A percentile compares a stretch with the other conserved stretches of the same genome.
phyloP scores from a whole-genome alignment of 805 yeast genomes.

The Sporopachydermia lactativora region DNA sequence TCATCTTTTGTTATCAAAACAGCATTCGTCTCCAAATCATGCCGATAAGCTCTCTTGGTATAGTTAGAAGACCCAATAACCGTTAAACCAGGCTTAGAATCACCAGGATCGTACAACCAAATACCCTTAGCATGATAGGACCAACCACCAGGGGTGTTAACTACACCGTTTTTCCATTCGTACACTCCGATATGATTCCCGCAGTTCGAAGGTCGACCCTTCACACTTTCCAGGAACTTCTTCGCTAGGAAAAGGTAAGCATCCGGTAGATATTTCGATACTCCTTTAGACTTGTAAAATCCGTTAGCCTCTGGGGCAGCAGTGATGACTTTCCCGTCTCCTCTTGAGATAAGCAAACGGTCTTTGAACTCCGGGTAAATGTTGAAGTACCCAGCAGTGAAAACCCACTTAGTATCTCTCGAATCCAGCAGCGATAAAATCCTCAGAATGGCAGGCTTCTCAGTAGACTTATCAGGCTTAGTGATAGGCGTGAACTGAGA shows the following conservation, averaged over 20 bases:
- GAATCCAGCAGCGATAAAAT: conserved; percentile 44
- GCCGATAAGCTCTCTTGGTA: conserved; percentile 75
- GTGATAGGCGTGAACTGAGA: conserved; percentile 84
- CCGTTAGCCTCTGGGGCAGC: conserved; percentile 94
- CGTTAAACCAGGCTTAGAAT: conserved; percentile 51
- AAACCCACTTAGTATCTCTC: conserved; percentile 53
- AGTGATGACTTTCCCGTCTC: conserved; percentile 62
- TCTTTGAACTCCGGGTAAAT: conserved; percentile 62
- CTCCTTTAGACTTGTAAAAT: conserved; percentile 72
- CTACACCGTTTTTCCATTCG: conserved; percentile 85
- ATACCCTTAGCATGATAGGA: conserved; percentile 96
- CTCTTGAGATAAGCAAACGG: conserved; percentile 40
- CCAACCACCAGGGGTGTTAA: conserved; percentile 80
- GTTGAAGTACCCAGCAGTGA: conserved; percentile 95
- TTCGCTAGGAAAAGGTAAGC: conserved; percentile 73
- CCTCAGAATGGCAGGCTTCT: conserved; percentile 53
- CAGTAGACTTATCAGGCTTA: conserved; percentile 60
- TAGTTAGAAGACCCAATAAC: conserved; percentile 89
- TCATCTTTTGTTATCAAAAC: conserved; percentile 58
- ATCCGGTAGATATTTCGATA: conserved; percentile 69
- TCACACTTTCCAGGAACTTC: conserved; percentile 44
- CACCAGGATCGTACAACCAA: conserved; percentile 59
- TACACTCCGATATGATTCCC: conserved; percentile 35
- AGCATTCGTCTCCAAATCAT: conserved; percentile 83
- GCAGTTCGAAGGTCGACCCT: conserved; percentile 21